Evolutionary conservation across 768 basidiomycete genomes (phyloP).

Genomic region (Amanita inopinata): DNA sequence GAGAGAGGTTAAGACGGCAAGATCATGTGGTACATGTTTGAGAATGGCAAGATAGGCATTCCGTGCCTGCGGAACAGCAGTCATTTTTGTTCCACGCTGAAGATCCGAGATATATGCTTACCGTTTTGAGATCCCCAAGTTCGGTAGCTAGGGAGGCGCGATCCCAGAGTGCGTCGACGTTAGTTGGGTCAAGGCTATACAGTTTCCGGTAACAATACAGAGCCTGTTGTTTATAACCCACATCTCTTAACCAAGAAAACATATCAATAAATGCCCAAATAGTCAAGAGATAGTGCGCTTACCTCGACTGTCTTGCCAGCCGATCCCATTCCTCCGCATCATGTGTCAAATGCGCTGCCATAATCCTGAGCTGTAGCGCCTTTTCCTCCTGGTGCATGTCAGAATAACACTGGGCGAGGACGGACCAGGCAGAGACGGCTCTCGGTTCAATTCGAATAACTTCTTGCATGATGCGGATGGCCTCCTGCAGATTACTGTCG

Average conservation of each 20-base stretch:
- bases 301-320: conserved; percentile 71
- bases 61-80: conserved; percentile 35
- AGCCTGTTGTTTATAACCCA: conserved; percentile 76
- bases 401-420: conserved; percentile 76
- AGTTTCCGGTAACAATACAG: conserved; percentile 88
- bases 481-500: conserved; percentile 51
- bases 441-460: conserved; percentile 91
- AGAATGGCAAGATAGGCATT: conserved; percentile 62
- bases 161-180: conserved; percentile 86
- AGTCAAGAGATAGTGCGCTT: background rate
- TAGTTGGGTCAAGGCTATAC: conserved; percentile 65
- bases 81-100: background rate
- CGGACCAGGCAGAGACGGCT: conserved; percentile 76
- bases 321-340: conserved; percentile 86
- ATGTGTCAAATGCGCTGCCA: conserved; percentile 81
- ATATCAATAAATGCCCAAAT: background rate
- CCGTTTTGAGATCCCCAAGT: conserved; percentile 59
- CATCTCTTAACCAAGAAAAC: conserved; percentile 30
- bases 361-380: conserved; percentile 74
- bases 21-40: conserved; percentile 68
- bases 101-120: conserved; percentile 20
- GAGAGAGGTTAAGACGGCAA: conserved; percentile 70
- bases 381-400: conserved; percentile 61
- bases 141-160: conserved; percentile 74
- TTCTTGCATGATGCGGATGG: conserved; percentile 78